Evolutionary conservation across 176 grass and related monocot species (phyloP), one percentile per base, ranked within the genome.

Genomic region (Triticum monococcum): DNA sequence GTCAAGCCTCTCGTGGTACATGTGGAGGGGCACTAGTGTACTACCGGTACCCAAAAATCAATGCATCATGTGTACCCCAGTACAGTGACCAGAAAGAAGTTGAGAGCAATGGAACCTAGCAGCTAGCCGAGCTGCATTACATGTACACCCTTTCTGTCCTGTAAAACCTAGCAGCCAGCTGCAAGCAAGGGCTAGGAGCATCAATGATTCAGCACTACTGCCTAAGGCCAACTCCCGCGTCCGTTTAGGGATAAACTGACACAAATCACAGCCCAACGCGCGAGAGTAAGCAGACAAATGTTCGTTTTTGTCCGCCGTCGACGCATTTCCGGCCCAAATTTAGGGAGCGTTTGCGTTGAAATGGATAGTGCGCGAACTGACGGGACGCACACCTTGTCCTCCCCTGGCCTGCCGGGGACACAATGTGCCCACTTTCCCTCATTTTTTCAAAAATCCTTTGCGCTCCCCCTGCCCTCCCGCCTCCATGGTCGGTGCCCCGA

Each of bases 1-100:
- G 79, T 79, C 79, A 79, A 87, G n/a, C 56, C 41, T 45, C 17
- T 65, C 24, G 31, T 18, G 37, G 14, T 46, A 61, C 84, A 33
- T 4, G 25, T 8, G 40, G 17, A 35, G 25, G 63, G n/a, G 45
- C 63, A 14, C 30, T 2, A 16, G 68, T 28, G 45, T 14, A 52
- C 40, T 28, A 9, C 41, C 12, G 45, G 62, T 26, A 26, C 43
- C 54, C 20, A 69, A 20, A 37, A 80, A 61, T 9, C 64, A 77
- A 67, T 70, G 28, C 72, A 77, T 86, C 69, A 38, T 33, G 68
- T 52, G 43, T 8, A 20, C 64, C 54, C 52, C 80, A 61, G 3
- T 77, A 7, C 50, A 54, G 77, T 62, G 14, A 31, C 45, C 40
- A 9, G 56, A 64, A 75, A 45, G 60, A 41, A 59, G 16, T 1